phyloP scores from a whole-genome alignment of 2,329 filamentous ascomycete species.

The Fusarium secorum region DNA sequence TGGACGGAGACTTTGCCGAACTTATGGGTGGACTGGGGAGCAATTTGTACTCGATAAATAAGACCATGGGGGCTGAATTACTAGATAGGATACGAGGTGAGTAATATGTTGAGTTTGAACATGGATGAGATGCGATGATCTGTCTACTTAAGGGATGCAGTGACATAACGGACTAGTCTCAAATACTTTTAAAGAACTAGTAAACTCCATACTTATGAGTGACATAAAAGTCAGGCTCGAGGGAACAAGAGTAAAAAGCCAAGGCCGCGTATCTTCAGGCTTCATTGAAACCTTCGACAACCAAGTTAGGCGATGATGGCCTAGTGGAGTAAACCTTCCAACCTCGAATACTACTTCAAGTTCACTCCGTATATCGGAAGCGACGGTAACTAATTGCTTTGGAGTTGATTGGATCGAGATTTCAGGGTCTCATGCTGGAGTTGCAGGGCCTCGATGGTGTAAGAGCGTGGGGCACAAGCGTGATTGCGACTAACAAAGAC shows the following conservation, averaged over 20 bases:
- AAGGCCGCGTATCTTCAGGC: neutral
- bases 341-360: neutral
- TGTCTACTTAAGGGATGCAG: neutral
- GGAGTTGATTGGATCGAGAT: neutral
- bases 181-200: neutral
- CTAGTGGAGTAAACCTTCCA: neutral
- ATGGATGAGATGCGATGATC: neutral
- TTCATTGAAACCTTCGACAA: neutral
- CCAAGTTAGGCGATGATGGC: neutral
- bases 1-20: slow-evolving; percentile 1
- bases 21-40: slow-evolving; percentile 58
- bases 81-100: neutral
- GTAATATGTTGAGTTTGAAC: neutral
- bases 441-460: slow-evolving; percentile 35
- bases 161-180: neutral
- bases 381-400: neutral
- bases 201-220: neutral
- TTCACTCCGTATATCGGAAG: neutral
- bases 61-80: neutral
- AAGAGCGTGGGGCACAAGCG: slow-evolving; percentile 37
- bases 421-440: neutral
- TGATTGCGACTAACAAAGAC: slow-evolving; percentile 26
- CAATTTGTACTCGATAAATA: slow-evolving; percentile 51
- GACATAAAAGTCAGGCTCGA: rapidly evolving
- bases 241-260: rapidly evolving